Base-by-base conservation (phyloP, 805 yeast genomes). In the Middelhovenomyces tepae region DNA sequence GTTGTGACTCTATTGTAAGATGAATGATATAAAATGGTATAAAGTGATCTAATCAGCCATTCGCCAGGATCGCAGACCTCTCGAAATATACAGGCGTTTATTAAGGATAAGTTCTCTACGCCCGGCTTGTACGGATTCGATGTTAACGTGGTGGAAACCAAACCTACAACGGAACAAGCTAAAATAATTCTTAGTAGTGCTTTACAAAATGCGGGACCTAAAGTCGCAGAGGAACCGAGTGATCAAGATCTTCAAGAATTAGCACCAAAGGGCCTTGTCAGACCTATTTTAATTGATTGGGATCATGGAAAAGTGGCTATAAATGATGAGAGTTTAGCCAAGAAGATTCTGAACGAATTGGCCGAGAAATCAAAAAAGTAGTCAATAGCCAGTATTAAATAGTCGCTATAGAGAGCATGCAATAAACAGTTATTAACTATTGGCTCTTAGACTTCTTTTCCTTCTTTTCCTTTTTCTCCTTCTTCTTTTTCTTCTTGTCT, bases 241-340 rank as follows among this genome's bases (percentile, higher is more conserved):
- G n/a, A n/a, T 37, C 27, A 31, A 36, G 5, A 38, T 40, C 18
- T 26, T 42, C 39, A 11, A 36, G 25, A 43, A n/a, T n/a, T n/a
- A 45, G 37, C 33, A 7, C 2, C 40, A 16, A 29, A 24, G 18
- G 47, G 39, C 22, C 11, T 41, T 48, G 42, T 63, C 54, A 41
- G 59, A 45, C 78, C 78, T 1, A 54, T 73, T 27, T 58, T 74
- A 11, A 78, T 76, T 10, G 81, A 76, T 52, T 76, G 82, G 81
- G 73, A 69, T 42, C 64, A 72, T 43, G 65, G 67, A 31, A 48
- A 62, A 49, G 57, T 74, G 16, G 81, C 82, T 2, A 64, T 68
- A 25, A 64, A 71, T 42, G 54, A 56, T 32, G 65, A 60, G 31
- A 46, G 53, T 4, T 54, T 62, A 2, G 57, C 77, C 26, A 56